A percentile compares a stretch with the other conserved stretches of the same genome.
phyloP scores from a whole-genome alignment of 768 basidiomycete genomes.

The Macrolepiota albuminosa region DNA sequence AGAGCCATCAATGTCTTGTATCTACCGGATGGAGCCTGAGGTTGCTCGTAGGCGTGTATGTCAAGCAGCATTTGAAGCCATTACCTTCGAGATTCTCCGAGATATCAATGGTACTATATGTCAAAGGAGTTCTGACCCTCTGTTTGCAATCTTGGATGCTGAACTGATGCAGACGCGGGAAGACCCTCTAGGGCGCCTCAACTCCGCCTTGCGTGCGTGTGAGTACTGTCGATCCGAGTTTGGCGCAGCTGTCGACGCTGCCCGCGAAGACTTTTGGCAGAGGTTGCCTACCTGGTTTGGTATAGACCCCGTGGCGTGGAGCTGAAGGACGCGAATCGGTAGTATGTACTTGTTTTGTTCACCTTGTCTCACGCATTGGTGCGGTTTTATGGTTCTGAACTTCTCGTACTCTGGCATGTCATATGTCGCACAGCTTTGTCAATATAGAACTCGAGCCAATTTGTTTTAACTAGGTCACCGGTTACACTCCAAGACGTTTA shows the following conservation, averaged over 20 bases:
- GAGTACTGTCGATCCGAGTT: constrained; percentile 63
- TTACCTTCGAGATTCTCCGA: constrained; percentile 70
- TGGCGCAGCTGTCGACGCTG: constrained; percentile 50
- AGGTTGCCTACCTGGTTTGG: constrained; percentile 64
- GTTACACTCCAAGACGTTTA: constrained; percentile 3
- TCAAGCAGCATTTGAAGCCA: constrained; percentile 67
- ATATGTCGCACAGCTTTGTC: constrained; percentile 6
- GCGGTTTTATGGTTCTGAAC: constrained; percentile 6
- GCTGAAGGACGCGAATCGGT: constrained; percentile 12
- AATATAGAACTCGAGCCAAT: constrained; percentile 1
- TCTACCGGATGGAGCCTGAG: constrained; percentile 43
- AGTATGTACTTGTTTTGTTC: constrained; percentile 6
- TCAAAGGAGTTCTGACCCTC: constrained; percentile 63
- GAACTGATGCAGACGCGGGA: constrained; percentile 61
- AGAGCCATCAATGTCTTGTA: constrained; percentile 42
- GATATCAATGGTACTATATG: constrained; percentile 67
- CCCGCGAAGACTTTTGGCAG: constrained; percentile 62
- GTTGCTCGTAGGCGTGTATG: constrained; percentile 47
- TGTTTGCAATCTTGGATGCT: constrained; percentile 66
- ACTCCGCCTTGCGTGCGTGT: constrained; percentile 50
- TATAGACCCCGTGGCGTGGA: constrained; percentile 32
- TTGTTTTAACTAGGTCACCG: constrained; percentile 4
- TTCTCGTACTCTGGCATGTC: constrained; percentile 8
- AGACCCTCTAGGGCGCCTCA: constrained; percentile 38
- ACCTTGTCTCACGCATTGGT: constrained; percentile 7